Percentiles rank a stretch among this genome's conserved stretches.
Conservation (phyloP, 805 yeast genomes). For the Pichia cabralensis region DNA sequence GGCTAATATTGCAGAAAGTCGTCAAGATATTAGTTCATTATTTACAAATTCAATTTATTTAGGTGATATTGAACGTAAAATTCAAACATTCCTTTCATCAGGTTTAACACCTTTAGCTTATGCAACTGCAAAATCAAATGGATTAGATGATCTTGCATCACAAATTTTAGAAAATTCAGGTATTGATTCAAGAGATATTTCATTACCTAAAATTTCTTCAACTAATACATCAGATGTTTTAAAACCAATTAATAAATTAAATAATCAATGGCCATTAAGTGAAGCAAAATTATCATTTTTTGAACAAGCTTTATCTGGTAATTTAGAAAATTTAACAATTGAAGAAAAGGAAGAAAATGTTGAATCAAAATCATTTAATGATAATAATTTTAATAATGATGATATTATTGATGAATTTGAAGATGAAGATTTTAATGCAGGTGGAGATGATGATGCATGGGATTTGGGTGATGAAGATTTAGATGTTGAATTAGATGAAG, state of each 20-base stretch:
- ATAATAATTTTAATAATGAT: slow-evolving; percentile 1
- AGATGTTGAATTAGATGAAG: slow-evolving; percentile 44
- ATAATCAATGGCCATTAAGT: slow-evolving; percentile 73
- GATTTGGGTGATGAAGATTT: slow-evolving; percentile 73
- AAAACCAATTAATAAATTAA: slow-evolving; percentile 35
- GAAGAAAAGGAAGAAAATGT: slow-evolving; percentile 20
- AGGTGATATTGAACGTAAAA: slow-evolving; percentile 66
- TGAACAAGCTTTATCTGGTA: slow-evolving; percentile 75
- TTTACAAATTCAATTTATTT: slow-evolving; percentile 75
- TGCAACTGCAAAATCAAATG: slow-evolving; percentile 82
- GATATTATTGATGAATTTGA: slow-evolving; percentile 17
- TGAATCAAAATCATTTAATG: neutral
- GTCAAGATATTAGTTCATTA: slow-evolving; percentile 71
- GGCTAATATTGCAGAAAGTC: slow-evolving; percentile 82
- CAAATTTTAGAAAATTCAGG: slow-evolving; percentile 65
- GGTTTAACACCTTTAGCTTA: slow-evolving; percentile 88
- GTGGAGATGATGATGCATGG: slow-evolving; percentile 65
- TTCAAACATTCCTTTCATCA: slow-evolving; percentile 60
- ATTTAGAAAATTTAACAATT: slow-evolving; percentile 53
- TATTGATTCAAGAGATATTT: slow-evolving; percentile 48
- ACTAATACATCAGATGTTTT: slow-evolving; percentile 34
- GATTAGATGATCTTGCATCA: slow-evolving; percentile 66
- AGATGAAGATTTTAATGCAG: slow-evolving; percentile 19
- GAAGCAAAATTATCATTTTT: slow-evolving; percentile 67
- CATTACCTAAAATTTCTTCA: slow-evolving; percentile 21